phyloP scores from a whole-genome alignment of 306 rosid species.

The Lithocarpus polystachyus region DNA sequence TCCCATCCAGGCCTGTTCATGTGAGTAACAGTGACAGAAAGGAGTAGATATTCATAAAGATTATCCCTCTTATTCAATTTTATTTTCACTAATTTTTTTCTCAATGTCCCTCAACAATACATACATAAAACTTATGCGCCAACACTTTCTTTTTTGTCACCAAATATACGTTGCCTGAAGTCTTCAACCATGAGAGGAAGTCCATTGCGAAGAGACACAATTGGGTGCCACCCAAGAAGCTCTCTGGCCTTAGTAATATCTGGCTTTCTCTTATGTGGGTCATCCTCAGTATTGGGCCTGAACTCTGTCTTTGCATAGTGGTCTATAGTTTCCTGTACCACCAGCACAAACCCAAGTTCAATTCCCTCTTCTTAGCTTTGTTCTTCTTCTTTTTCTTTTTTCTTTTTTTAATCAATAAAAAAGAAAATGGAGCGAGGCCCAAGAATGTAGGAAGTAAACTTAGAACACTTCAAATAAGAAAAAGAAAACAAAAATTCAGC shows the following conservation, averaged over 20 bases:
- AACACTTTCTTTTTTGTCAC: conserved; percentile 40
- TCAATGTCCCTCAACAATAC: neutral
- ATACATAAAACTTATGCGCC: conserved; percentile 5
- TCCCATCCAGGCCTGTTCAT: neutral
- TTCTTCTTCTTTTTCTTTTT: too few species aligned
- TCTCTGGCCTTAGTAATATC: conserved; percentile 89
- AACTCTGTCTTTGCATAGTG: conserved; percentile 84
- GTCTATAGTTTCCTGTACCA: conserved; percentile 86
- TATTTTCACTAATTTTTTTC: neutral
- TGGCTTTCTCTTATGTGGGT: conserved; percentile 94
- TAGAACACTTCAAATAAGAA: too few species aligned
- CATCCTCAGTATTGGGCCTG: conserved; percentile 92
- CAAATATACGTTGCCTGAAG: conserved; percentile 74
- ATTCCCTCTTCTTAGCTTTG: neutral
- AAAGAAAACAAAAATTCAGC: too few species aligned
- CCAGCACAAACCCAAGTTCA: conserved; percentile 38
- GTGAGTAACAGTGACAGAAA: conserved; percentile 3
- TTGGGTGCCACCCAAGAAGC: conserved; percentile 87
- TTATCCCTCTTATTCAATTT: conserved; percentile 1
- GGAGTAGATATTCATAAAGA: neutral
- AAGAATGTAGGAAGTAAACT: too few species aligned
- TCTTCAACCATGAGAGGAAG: conserved; percentile 88
- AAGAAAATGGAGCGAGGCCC: too few species aligned
- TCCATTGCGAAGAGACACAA: conserved; percentile 79
- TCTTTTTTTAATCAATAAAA: too few species aligned